Evolutionary conservation across 192 early-diverging fungal genomes (phyloP).

Genomic region (Podila epicladia): DNA sequence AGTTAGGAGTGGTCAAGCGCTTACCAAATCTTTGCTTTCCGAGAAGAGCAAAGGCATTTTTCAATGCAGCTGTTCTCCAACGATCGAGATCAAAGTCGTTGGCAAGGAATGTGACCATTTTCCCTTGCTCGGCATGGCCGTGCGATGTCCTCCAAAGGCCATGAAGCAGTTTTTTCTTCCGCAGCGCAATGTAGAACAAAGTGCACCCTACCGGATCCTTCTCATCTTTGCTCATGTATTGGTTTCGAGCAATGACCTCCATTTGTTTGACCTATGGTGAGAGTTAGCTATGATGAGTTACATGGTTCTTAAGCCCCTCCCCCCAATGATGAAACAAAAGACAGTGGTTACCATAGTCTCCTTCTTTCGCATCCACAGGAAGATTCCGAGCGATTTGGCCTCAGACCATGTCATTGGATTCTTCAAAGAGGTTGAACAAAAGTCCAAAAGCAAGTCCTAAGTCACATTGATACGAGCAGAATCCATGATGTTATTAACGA

Average conservation of each 20-base stretch:
- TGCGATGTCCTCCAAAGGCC: constrained; percentile 91
- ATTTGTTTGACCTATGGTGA: constrained; percentile 65
- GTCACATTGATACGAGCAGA: background rate
- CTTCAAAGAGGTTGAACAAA: constrained; percentile 58
- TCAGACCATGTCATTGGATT: constrained; percentile 82
- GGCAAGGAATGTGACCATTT: constrained; percentile 91
- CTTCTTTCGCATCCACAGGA: constrained; percentile 85
- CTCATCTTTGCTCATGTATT: constrained; percentile 78
- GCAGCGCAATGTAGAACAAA: constrained; percentile 90
- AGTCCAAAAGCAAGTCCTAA: constrained; percentile 73
- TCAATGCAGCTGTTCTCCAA: constrained; percentile 95
- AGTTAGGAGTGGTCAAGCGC: background rate
- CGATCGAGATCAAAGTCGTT: constrained; percentile 91
- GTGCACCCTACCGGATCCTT: constrained; percentile 88
- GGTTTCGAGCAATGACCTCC: constrained; percentile 90
- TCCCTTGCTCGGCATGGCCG: constrained; percentile 83
- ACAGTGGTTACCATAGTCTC: constrained; percentile 69
- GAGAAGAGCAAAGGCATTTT: constrained; percentile 97
- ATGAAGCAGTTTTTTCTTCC: constrained; percentile 89
- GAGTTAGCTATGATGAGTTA: background rate
- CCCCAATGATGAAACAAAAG: no score
- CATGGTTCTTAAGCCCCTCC: background rate
- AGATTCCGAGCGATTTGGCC: constrained; percentile 84
- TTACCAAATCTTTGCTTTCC: constrained; percentile 93
- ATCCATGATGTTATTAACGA: background rate